These are phyloP conservation scores for Rubia tinctorum DNA, from an alignment of 305 asterid species.

Conservation along the genomic window DNA sequence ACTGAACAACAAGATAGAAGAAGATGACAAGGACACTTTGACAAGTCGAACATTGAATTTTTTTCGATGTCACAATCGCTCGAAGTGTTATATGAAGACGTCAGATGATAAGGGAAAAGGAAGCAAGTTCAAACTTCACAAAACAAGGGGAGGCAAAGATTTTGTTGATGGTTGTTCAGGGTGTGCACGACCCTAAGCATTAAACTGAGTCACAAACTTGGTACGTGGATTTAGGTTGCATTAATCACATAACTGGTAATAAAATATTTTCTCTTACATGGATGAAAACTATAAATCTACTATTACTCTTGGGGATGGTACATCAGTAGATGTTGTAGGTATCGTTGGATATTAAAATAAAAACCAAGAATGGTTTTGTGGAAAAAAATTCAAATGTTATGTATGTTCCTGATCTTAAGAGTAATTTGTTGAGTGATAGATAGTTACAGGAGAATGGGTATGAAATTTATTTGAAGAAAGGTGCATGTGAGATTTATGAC, in stretches of 20 bases:
- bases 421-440: neutral
- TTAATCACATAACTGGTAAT: neutral
- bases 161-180: no score
- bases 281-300: neutral
- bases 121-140: no score
- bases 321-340: neutral
- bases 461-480: neutral
- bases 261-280: neutral
- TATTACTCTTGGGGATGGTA: no score
- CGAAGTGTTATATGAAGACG: no score
- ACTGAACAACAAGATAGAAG: no score
- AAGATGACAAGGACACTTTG: no score
- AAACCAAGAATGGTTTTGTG: neutral
- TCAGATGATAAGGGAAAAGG: no score
- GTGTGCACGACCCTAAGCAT: no score
- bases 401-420: neutral
- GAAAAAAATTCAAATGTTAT: neutral
- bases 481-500: neutral
- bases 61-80: no score
- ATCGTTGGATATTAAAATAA: neutral
- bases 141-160: no score
- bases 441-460: neutral
- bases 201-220: no score
- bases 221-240: neutral
- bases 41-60: no score